Base-by-base conservation (phyloP, 805 yeast species). In the Cyberlindnera mississippiensis region DNA sequence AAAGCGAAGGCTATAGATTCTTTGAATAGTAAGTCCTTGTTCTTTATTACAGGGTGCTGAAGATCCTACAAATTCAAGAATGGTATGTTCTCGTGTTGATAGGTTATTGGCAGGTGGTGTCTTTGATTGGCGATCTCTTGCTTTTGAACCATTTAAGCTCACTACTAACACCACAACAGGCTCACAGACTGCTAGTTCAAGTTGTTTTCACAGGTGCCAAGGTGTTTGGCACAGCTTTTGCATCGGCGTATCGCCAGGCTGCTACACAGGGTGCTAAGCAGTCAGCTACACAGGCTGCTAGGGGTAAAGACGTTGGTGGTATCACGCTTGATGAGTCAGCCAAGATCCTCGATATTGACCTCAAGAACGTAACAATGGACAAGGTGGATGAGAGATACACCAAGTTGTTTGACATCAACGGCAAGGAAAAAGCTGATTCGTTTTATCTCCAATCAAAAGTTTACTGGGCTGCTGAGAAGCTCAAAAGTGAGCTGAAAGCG, bases 161-260 rank as follows among this genome's bases (percentile, higher is more conserved):
- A 20, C 12, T 15, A 28, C 37, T 27, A 24, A 37, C 32, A 24
- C 7, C 18, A 10, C 28, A 14, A 16, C 19, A 53, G 97, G 98
- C 99, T 48, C 96, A 93, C 64, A 80, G 97, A 71, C 75, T 95
- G 44, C 60, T 91, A 41, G 87, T 86, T 50, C 91, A 86, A 64
- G 96, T 93, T 50, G 75, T 89, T 37, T 77, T 90, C 57, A 90
- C 98, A 9, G 98, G 98, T 43, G 95, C 97, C 4, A 82, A 87
- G 53, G 98, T 91, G 24, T 89, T 93, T 60, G 97, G 98, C 43
- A 78, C 86, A 54, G 99, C 99, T 0, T 93, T 93, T 62, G 75
- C 88, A n/a, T 96, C 89, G 62, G 98, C 99, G 0, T 93, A 91
- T 72, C 85, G 82, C 57, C 98, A 93, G 67, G 95, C 96, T 2